Evolutionary conservation across 2,329 filamentous ascomycete species (phyloP), one percentile per base, ranked within the genome.

Genomic region (Xylaria sp.): DNA sequence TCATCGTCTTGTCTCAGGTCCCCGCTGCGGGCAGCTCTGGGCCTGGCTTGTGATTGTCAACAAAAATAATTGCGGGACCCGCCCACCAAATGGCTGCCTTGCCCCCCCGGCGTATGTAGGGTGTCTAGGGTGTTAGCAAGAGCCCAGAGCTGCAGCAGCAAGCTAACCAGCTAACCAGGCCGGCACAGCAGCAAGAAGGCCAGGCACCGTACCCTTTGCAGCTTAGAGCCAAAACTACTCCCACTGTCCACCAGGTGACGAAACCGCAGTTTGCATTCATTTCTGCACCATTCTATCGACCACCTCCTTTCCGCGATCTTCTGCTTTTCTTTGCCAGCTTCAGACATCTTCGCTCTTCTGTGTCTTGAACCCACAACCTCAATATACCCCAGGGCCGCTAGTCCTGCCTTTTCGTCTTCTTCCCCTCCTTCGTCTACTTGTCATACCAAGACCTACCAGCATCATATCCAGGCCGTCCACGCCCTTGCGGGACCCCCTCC

Each of bases 41-140:
- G 30, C 13, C 50, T 67, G 56, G 70, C 73, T 73, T 73, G 74
- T 75, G 73, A 76, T 74, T 77, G 74, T 76, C 74, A 77, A 76
- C 72, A 75, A 73, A 71, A 73, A 70, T 63, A 72, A 72, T 65
- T 69, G 65, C 67, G 67, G 71, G 72, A 70, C 73, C 73, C 72
- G 67, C 72, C 55, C 70, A 55, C 68, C 62, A 57, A 50, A 20
- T 60, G 34, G 50, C 30, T 23, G 59, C 41, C 60, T 34, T n/a
- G n/a, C n/a, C 46, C 46, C 55, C 55, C 48, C 48, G 23, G 48
- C 39, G 15, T 20, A 13, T 23, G 30, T 30, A 62, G 32, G 25
- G 53, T 34, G 12, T 20, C 13, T 18, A 48, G 41, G 32, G n/a
- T n/a, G n/a, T n/a, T n/a, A n/a, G n/a, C n/a, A n/a, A n/a, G n/a